Conservation (phyloP, 2,329 filamentous ascomycete genomes). For the Neophaeococcomyces mojaviensis region DNA sequence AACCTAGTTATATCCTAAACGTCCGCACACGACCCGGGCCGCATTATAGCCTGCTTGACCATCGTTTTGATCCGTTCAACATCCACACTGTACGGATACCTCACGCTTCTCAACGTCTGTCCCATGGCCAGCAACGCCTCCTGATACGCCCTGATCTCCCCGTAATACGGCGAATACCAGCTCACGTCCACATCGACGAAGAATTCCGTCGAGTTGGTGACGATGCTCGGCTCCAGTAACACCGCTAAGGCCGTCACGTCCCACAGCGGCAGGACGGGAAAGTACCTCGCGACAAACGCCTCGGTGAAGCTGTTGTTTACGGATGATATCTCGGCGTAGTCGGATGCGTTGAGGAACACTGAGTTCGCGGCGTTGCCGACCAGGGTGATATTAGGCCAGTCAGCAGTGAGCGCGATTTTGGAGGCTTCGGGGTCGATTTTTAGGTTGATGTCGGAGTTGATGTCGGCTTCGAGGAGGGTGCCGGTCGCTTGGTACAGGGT, state of each 20-base stretch:
- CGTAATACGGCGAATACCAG: conserved; percentile 33
- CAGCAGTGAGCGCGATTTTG: conserved; percentile 43
- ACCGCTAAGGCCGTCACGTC: conserved; percentile 40
- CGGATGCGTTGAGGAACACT: conserved; percentile 34
- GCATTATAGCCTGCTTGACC: conserved; percentile 31
- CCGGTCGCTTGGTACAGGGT: conserved; percentile 30
- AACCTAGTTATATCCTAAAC: too few species aligned
- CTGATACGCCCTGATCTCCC: conserved; percentile 39
- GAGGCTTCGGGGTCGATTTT: conserved; percentile 46
- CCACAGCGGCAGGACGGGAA: conserved; percentile 38
- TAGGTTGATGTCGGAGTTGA: conserved; percentile 39
- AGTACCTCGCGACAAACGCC: conserved; percentile 33
- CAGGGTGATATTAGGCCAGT: conserved; percentile 41
- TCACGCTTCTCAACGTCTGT: conserved; percentile 30
- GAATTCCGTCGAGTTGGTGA: conserved; percentile 34
- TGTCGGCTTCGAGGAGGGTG: conserved; percentile 20
- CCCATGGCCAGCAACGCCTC: conserved; percentile 31
- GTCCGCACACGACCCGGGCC: too few species aligned
- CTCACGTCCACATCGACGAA: conserved; percentile 32
- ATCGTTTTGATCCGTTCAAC: conserved; percentile 28
- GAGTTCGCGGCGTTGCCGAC: conserved; percentile 44
- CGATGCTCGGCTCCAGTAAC: conserved; percentile 31
- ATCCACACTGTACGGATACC: conserved; percentile 28
- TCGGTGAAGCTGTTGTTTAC: conserved; percentile 34
- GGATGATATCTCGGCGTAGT: conserved; percentile 32